Evolutionary conservation across 345 rosid species (phyloP).

Genomic region (Eucalyptus regnans): DNA sequence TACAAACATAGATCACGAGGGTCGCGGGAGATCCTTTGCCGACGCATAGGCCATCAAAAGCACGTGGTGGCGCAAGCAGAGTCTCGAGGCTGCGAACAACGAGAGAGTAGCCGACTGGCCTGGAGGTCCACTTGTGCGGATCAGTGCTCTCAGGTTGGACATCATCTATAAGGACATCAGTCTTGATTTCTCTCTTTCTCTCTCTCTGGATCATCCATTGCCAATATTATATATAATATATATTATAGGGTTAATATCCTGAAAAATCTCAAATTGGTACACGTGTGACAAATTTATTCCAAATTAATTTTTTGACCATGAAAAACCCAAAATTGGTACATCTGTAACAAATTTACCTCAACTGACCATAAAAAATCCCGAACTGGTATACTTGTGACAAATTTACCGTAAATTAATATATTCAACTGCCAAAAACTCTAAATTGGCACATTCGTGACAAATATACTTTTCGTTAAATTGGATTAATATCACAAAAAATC

Average conservation of each 20-base stretch:
- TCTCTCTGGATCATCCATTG: neutral
- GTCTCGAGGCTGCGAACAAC: neutral
- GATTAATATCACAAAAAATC: too few relatives aligned
- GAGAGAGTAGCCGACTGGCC: neutral
- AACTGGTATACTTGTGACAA: too few relatives aligned
- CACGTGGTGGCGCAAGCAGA: neutral
- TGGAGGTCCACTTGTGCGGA: neutral
- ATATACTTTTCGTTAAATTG: too few relatives aligned
- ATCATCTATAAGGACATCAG: neutral
- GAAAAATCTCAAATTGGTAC: rapidly evolving
- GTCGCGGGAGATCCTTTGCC: neutral
- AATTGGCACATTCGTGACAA: too few relatives aligned
- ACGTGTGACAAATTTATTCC: rapidly evolving
- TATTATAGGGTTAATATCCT: too few relatives aligned
- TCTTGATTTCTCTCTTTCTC: neutral
- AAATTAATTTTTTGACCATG: too few relatives aligned
- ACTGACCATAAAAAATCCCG: rapidly evolving
- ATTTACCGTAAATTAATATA: rapidly evolving
- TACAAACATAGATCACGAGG: neutral
- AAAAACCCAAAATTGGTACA: rapidly evolving
- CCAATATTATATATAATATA: neutral
- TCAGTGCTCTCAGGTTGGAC: neutral
- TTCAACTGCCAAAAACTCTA: too few relatives aligned
- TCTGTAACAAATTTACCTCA: rapidly evolving
- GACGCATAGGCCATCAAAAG: neutral